phyloP scores from a whole-genome alignment of 2,329 filamentous ascomycete genomes.

The Penicillium polonicum region DNA sequence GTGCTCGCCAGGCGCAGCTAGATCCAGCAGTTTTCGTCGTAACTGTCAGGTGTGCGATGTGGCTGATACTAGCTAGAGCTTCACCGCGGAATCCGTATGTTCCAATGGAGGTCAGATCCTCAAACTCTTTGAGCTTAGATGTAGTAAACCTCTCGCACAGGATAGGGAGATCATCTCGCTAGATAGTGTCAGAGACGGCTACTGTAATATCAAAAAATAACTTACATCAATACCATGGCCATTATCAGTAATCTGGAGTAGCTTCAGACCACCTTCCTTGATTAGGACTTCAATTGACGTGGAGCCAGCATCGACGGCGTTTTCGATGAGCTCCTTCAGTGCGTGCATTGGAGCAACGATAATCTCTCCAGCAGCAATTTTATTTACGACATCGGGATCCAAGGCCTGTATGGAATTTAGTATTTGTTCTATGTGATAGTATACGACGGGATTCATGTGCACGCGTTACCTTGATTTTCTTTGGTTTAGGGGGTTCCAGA shows the following conservation, averaged over 20 bases:
- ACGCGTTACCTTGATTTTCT: slow-evolving; percentile 44
- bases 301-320: slow-evolving; percentile 94
- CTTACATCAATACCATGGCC: slow-evolving; percentile 89
- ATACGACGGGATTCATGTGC: background rate
- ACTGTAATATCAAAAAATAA: slow-evolving; percentile 5
- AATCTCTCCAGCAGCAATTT: slow-evolving; percentile 96
- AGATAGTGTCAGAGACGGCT: slow-evolving; percentile 12
- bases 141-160: slow-evolving; percentile 96
- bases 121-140: slow-evolving; percentile 89
- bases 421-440: background rate
- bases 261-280: slow-evolving; percentile 91
- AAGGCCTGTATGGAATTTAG: slow-evolving; percentile 61
- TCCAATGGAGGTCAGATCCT: slow-evolving; percentile 83
- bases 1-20: slow-evolving; percentile 83
- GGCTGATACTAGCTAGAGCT: slow-evolving; percentile 93
- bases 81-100: slow-evolving; percentile 99
- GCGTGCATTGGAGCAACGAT: slow-evolving; percentile 97
- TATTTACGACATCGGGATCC: slow-evolving; percentile 92
- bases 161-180: slow-evolving; percentile 89
- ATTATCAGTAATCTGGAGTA: slow-evolving; percentile 96
- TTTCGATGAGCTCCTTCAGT: slow-evolving; percentile 94
- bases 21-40: slow-evolving; percentile 91
- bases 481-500: slow-evolving; percentile 39
- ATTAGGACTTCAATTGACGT: slow-evolving; percentile 86
- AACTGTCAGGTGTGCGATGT: slow-evolving; percentile 92